phyloP scores from a whole-genome alignment of 495 filamentous ascomycete species.

The Penicillium ochrochloron region DNA sequence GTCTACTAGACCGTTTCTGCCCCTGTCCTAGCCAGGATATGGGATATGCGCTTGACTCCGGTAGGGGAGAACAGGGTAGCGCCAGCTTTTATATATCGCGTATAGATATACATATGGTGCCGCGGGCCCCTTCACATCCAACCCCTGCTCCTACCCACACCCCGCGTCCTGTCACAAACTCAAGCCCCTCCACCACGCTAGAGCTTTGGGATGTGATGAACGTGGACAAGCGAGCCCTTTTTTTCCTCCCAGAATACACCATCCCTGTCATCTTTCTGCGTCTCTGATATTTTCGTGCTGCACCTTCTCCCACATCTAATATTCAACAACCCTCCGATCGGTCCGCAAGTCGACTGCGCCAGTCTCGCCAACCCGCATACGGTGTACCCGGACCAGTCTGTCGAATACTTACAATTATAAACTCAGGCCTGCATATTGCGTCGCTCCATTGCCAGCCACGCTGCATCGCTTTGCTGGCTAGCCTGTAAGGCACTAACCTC shows the following conservation, averaged over 20 bases:
- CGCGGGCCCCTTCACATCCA: conserved; percentile 2
- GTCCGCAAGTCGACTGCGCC: conserved; percentile 18
- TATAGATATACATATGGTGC: conserved; percentile 19
- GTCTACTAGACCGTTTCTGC: conserved; percentile 1
- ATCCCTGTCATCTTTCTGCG: conserved; percentile 19
- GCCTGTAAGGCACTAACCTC: conserved; percentile 25
- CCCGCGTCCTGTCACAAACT: conserved; percentile 33
- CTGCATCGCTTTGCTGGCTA: conserved; percentile 16
- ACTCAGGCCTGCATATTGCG: conserved; percentile 18
- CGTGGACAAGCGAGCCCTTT: conserved; percentile 25
- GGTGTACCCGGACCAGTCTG: not conserved
- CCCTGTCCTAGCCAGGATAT: conserved; percentile 8
- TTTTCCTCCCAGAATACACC: conserved; percentile 8
- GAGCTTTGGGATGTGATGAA: conserved; percentile 33
- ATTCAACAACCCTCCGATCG: conserved; percentile 20
- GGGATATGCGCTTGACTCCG: not conserved
- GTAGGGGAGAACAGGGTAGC: conserved; percentile 22
- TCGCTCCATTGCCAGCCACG: conserved; percentile 17
- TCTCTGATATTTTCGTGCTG: conserved; percentile 20
- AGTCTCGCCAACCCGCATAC: conserved; percentile 9
- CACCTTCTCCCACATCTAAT: conserved; percentile 15
- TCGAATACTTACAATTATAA: conserved; percentile 1
- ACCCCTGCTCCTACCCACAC: conserved; percentile 22
- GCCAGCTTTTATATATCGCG: conserved; percentile 28
- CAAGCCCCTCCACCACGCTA: conserved; percentile 36